Base-by-base conservation (phyloP, 495 filamentous ascomycete genomes). In the Penicillium salamii region DNA sequence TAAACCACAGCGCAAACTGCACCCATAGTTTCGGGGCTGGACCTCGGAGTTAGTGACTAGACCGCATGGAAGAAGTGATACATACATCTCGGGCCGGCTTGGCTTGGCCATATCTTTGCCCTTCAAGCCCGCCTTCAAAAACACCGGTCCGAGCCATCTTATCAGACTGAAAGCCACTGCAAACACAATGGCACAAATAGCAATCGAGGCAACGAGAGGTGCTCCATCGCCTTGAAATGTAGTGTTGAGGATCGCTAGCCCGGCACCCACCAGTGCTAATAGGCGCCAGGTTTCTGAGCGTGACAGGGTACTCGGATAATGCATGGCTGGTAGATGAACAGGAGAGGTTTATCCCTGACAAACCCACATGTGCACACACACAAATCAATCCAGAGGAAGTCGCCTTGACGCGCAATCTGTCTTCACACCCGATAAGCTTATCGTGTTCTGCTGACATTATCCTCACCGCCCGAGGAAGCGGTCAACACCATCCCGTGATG, bases 1-100 rank as follows among this genome's bases (percentile, higher is more conserved):
- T 97, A 97, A 1, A 97, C 88, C 26, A 93, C 82, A 2, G 95
- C 93, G 65, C 89, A 95, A 36, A 97, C 82, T 15, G 86, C 90
- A n/a, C 93, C 93, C 95, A 99, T 97, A 23, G 89, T 90, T 69
- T 99, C 93, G 12, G 93, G 93, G 55, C 86, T 89, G 56, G 23
- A 28, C 35, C 14, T 9, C 35, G 42, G 39, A 39, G 47, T 69
- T 42, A 68, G 62, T 51, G 24, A 23, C 9, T 14, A 32, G 20
- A 46, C 47, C 9, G 12, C 5, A 49, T 42, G 21, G 23, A 26
- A 20, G 29, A 42, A 13, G 14, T n/a, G 15, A 32, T 44, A 69
- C 80, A 54, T 75, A 88, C 86, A 97, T 85, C 63, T 90, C 85
- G 48, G 84, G 81, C 47, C 69, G 81, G 45, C 77, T 82, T 43